Evolutionary conservation across 768 basidiomycete species (phyloP), one percentile per base, ranked within the genome.

Genomic region (Leccinum arenicola): DNA sequence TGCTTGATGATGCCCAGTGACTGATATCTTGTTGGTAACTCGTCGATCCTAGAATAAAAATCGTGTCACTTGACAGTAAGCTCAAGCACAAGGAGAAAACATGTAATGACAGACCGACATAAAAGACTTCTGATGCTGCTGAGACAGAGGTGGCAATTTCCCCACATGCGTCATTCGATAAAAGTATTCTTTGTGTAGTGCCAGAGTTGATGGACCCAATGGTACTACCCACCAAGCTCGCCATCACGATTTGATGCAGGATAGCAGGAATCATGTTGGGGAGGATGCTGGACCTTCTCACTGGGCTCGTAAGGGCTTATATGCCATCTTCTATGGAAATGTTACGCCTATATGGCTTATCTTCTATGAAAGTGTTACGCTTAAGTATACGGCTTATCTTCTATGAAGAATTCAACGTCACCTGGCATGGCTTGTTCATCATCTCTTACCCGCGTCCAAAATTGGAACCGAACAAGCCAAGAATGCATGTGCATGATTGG

Each of bases 1-100:
- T 65, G 61, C 81, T 84, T 4, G 83, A 83, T 23, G 68, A 68
- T 0, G 81, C 78, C 81, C 81, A 86, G 58, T 86, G 83, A 21
- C 19, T 45, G 43, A 45, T 45, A 45, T 45, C 43, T 19, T 40
- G 1, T 40, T 40, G 38, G 38, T 40, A 40, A n/a, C 8, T 40
- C 38, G 38, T 40, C 17, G 38, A 40, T n/a, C 38, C 38, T 40
- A 17, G 15, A 38, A 38, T 17, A 17, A 17, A 38, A 38, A 38
- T 17, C 2, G 14, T 6, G 7, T 38, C 7, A 15, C 15, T 17
- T n/a, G 38, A 17, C 7, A 40, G 38, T 40, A n/a, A n/a, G 17
- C 38, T 40, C 38, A 40, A 40, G 17, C 17, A n/a, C 3, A 14
- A 40, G 2, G 38, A 40, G 17, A 40, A 40, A 9, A 40, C 17